Evolutionary conservation across 345 rosid species (phyloP), one percentile per base, ranked within the genome.

Genomic region (Pistacia atlantica): DNA sequence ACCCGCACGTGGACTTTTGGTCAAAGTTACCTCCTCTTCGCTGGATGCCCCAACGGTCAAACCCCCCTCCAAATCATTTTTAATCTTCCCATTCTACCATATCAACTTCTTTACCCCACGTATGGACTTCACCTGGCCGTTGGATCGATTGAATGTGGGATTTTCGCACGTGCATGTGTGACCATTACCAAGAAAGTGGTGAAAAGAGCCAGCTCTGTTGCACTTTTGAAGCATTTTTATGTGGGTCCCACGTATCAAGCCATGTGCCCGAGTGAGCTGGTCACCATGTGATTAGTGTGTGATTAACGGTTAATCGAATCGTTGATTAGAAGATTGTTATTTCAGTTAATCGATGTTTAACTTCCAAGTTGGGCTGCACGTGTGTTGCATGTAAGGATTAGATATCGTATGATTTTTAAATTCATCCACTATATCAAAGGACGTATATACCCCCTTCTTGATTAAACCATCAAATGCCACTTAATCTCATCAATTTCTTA

Each of bases 211-310:
- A 72, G 78, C 76, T 71, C 56, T 38, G 55, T 54, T 73, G 55
- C 2, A 57, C 38, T 0, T 13, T 11, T 52, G 20, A 18, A 45
- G 72, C 4, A 31, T 22, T 71, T 37, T 31, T 72, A 2, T 42
- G 16, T 3, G 78, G 86, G 85, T 45, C 88, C 86, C 72, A 33
- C 77, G 63, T 78, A 61, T 67, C 62, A 45, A 11, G 28, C 82
- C 90, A 90, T 82, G 93, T 88, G 91, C 86, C 75, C 77, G 70
- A 82, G 84, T 84, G 86, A 89, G 90, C 88, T 89, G 91, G 93
- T 82, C 67, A 65, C 80, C 89, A 88, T 82, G 91, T 81, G 91
- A 81, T 85, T 73, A 77, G 55, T 22, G 28, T 28, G 57, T 46
- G 59, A 73, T 51, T 35, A 62, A 51, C 77, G 35, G 77, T 63